A percentile compares a stretch with the other conserved stretches of the same genome.
These are phyloP conservation scores for Sambucus nigra DNA, from an alignment of 129 eudicot genomes.

Conservation along the genomic window DNA sequence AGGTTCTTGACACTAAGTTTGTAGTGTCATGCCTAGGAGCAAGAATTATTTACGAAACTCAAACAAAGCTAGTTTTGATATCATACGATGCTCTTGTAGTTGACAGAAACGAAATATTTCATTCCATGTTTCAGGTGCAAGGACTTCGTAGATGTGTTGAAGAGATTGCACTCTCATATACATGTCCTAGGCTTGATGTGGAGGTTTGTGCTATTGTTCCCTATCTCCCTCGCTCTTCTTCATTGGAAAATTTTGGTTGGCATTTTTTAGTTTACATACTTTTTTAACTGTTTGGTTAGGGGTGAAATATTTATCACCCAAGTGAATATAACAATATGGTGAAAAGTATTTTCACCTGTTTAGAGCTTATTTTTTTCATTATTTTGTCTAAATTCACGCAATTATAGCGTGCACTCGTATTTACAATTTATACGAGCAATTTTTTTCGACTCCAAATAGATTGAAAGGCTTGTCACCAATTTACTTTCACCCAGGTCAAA, in stretches of 20 bases:
- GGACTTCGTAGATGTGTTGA: constrained; percentile 71
- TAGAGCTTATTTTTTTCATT: too few species aligned
- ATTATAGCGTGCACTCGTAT: too few species aligned
- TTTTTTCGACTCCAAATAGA: too few species aligned
- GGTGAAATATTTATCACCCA: too few species aligned
- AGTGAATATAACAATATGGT: not conserved
- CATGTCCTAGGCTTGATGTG: constrained; percentile 96
- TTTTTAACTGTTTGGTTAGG: not conserved
- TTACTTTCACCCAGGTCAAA: too few species aligned
- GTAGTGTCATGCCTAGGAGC: not conserved
- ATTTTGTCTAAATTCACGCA: too few species aligned
- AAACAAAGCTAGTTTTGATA: not conserved
- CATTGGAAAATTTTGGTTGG: not conserved
- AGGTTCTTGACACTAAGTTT: not conserved
- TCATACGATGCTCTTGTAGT: constrained; percentile 2
- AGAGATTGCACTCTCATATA: constrained; percentile 76
- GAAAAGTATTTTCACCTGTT: too few species aligned
- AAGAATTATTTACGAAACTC: not conserved
- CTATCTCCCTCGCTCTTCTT: not conserved
- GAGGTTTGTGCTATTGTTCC: constrained; percentile 42
- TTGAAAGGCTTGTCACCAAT: too few species aligned
- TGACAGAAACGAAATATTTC: constrained; percentile 1
- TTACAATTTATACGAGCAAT: too few species aligned
- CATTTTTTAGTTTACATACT: not conserved
- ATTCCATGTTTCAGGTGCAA: constrained; percentile 38